phyloP scores from a whole-genome alignment of 2,329 filamentous ascomycete genomes.

The Diaporthe sp. region DNA sequence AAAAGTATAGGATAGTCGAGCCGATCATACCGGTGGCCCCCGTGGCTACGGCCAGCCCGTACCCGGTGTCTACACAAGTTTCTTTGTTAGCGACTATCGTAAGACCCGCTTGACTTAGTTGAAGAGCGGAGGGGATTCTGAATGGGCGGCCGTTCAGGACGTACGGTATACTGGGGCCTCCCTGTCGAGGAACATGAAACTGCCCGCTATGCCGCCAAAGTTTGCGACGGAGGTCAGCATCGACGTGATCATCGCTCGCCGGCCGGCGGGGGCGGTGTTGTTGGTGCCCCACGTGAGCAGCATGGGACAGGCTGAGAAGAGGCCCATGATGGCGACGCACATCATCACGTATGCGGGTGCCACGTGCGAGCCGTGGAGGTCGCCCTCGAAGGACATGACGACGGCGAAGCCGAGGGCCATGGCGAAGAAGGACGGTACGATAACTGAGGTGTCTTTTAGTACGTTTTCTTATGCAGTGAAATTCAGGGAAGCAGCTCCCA shows the following conservation, averaged over 20 bases:
- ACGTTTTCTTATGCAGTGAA: not conserved
- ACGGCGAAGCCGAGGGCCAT: slow-evolving; percentile 19
- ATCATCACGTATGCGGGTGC: slow-evolving; percentile 17
- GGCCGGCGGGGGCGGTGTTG: slow-evolving; percentile 25
- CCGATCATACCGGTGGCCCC: not conserved
- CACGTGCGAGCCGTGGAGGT: slow-evolving; percentile 4
- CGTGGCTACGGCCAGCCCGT: slow-evolving; percentile 12
- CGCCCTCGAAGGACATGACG: slow-evolving; percentile 1
- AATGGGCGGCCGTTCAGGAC: not conserved
- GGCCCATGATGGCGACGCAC: not conserved
- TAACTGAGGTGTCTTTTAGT: not conserved
- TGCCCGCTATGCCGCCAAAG: slow-evolving; percentile 26
- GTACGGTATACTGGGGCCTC: slow-evolving; percentile 13
- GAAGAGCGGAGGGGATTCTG: not conserved
- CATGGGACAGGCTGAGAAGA: not conserved
- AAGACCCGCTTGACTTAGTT: no score
- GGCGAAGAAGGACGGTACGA: not conserved
- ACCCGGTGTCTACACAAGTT: not conserved
- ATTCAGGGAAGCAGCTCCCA: not conserved
- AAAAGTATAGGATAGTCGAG: not conserved
- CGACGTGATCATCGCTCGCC: slow-evolving; percentile 6
- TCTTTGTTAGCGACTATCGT: not conserved
- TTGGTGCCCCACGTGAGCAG: slow-evolving; percentile 23
- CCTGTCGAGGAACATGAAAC: slow-evolving; percentile 26
- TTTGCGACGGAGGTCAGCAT: slow-evolving; percentile 8